Evolutionary conservation across 192 early-diverging fungal genomes (phyloP), one percentile per base, ranked within the genome.

Genomic region (Umbelopsis sp.): DNA sequence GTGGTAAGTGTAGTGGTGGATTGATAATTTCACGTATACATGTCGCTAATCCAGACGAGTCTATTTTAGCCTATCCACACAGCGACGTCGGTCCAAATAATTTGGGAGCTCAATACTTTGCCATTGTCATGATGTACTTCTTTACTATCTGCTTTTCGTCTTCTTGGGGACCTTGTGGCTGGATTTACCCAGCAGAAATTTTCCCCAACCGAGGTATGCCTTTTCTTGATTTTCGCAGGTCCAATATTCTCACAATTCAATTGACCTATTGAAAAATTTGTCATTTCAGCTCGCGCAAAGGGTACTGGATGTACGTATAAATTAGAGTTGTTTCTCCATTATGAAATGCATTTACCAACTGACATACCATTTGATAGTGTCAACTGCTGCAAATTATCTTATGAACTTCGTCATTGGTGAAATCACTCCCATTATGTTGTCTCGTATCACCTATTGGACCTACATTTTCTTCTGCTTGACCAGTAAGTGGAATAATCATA

Each of bases 141-240:
- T 67, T 67, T 22, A 67, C 66, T 34, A 71, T 54, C 53, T 59
- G 52, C n/a, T 71, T 71, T 34, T 53, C 70, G 0, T 62, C 82
- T 75, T 92, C 94, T 16, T 97, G 95, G 95, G 95, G 94, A 4
- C 95, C 95, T 25, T 88, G 92, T 29, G 90, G 87, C 14, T 97
- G 94, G 94, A 88, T 93, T 75, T 94, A 95, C 74, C 90, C 93
- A 25, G 85, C 91, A 22, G 95, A 97, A 80, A 95, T 97, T 72
- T 95, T 90, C 82, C 93, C 94, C 25, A 87, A 93, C 70, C 89
- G 89, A 62, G 56, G 56, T 62, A 62, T 16, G 3, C 25, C 12
- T 29, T 2, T 21, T 3, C 6, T 21, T 0, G 24, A n/a, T 62
- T 7, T 17, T 29, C 2, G 26, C 10, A 34, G n/a, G 82, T 80